Evolutionary conservation across 2,329 filamentous ascomycete genomes (phyloP), one percentile per base, ranked within the genome.

Genomic region (Furcasterigmium sp.): DNA sequence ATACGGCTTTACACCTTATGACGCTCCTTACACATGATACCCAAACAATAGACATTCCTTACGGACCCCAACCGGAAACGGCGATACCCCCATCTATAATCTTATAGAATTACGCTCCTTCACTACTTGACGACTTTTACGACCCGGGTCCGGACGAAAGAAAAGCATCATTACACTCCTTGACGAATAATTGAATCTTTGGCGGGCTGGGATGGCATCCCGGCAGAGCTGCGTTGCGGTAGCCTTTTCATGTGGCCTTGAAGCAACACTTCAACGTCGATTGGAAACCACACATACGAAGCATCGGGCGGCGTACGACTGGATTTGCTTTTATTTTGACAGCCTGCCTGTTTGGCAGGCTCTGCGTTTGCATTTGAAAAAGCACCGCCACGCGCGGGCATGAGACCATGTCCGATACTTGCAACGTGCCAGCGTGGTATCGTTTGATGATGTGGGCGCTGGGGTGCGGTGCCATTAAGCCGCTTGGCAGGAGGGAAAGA

Each of bases 221-320:
- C 11, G 23, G 23, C 23, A 7, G 23, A 26, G 11, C 7, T 11
- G 11, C 46, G 40, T 57, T 53, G 11, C 7, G 7, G 23, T 7
- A 7, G 23, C 7, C 23, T 26, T 7, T 26, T 26, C 23, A 26
- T 11, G 11, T 11, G 11, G 23, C 11, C 23, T 26, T 11, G 23
- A 26, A 26, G 7, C 11, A 7, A 26, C 11, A 7, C 7, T 26
- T 26, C 23, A n/a, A 26, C 23, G 36, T 19, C 7, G 18, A 54
- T 53, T 56, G 43, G 44, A 32, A 19, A 19, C 15, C 11, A 36
- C 20, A 21, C 36, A 29, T 18, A 26, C 21, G 25, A 21, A 17
- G 40, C 40, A 42, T 32, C 41, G 51, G 45, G 43, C 36, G 41
- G 38, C 46, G 39, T 50, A 50, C n/a, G 37, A 41, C 42, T 47